Base-by-base conservation (phyloP, 1,284 basidiomycete species). In the Phlebopus sp. region DNA sequence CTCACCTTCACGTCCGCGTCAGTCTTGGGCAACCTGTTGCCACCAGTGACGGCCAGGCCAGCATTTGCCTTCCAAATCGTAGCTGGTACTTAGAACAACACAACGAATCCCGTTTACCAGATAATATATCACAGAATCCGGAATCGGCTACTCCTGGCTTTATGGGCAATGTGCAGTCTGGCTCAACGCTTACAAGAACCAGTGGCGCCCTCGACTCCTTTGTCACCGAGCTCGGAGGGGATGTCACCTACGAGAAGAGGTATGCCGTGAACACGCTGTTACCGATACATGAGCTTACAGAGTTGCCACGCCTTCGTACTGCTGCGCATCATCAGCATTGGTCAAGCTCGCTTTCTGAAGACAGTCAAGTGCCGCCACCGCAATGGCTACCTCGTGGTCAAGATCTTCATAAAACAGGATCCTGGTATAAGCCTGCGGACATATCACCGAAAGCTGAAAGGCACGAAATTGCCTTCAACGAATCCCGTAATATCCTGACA, bases 281-380 rank as follows among this genome's bases (percentile, higher is more conserved):
- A 14, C 25, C 7, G 15, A 18, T 34, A 17, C n/a, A 5, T n/a
- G 9, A 25, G 9, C 27, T 1, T 8, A 9, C 19, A 14, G 21
- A 38, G 37, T 14, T 21, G 21, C 2, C 2, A 23, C 25, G 3
- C 10, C n/a, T 35, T 21, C 15, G 19, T 35, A 3, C n/a, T 15
- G 15, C 17, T 15, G 31, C 19, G 27, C 13, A 13, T 38, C 29
- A 42, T 13, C 54, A 92, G 90, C 65, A 74, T 95, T 64, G 93
- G 87, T 36, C 85, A 90, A n/a, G 89, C 95, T 7, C 86, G 96
- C 15, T 98, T 98, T 64, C 80, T 99, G 55, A 97, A 97, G 75
- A 90, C 95, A 0, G 92, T 92, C 48, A 79, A 84, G 51, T 91
- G 84, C 46, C 74, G 82, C 32, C 89, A 92, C 68, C 70, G 73